A percentile compares a stretch with the other conserved stretches of the same genome.
These are phyloP conservation scores for Fallopia convolvulus DNA, from an alignment of 148 eudicot genomes.

Conservation along the genomic window DNA sequence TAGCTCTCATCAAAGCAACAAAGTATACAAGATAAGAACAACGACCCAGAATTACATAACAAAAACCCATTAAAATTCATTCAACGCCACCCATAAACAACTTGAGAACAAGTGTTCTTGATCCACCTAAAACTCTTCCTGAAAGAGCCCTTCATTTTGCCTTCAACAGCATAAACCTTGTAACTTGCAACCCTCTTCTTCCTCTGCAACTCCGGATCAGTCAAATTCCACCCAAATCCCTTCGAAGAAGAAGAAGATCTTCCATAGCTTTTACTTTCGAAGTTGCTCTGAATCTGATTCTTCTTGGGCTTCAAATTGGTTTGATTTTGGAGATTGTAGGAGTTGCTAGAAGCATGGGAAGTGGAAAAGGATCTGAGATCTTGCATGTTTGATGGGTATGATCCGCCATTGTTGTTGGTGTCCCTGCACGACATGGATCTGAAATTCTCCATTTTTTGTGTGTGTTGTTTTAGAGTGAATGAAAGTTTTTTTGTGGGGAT, in stretches of 20 bases:
- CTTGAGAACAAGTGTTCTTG: constrained; percentile 51
- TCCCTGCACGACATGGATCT: constrained; percentile 83
- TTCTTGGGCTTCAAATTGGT: background rate
- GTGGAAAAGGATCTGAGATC: constrained; percentile 79
- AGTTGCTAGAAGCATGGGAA: constrained; percentile 21
- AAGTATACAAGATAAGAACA: background rate
- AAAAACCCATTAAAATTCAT: background rate
- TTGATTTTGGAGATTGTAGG: background rate
- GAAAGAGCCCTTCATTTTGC: constrained; percentile 73
- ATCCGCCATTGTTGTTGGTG: constrained; percentile 12
- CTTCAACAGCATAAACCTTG: constrained; percentile 72
- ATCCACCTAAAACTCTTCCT: constrained; percentile 81
- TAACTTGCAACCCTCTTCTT: constrained; percentile 81
- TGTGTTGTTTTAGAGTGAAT: background rate
- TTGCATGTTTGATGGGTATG: constrained; percentile 48
- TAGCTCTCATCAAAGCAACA: background rate
- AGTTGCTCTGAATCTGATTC: constrained; percentile 1
- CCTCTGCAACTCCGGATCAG: constrained; percentile 79
- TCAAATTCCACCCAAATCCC: constrained; percentile 38
- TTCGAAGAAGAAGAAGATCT: constrained; percentile 18
- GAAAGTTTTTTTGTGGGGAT: background rate
- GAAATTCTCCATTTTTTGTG: constrained; percentile 35
- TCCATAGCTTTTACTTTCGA: constrained; percentile 8
- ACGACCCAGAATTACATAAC: background rate
- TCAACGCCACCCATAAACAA: constrained; percentile 50